A percentile compares a stretch with the other conserved stretches of the same genome.
Evolutionary conservation across 2,329 filamentous ascomycete genomes (phyloP).

Genomic region (Kalmusia sp.): DNA sequence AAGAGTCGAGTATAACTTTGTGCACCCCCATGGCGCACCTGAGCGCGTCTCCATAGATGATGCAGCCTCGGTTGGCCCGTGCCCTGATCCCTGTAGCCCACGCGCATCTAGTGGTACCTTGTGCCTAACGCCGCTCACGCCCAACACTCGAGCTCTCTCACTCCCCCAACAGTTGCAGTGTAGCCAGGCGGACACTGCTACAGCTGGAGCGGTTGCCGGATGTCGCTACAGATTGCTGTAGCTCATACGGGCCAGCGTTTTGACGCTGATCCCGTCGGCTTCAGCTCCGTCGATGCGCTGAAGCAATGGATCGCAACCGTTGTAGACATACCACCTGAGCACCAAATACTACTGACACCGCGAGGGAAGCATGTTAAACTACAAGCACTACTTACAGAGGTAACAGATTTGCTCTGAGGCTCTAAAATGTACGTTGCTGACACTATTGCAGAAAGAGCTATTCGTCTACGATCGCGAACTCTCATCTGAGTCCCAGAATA

Average conservation of each 20-base stretch:
- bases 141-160: constrained; percentile 18
- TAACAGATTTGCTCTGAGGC: constrained; percentile 42
- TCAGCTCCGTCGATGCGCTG: constrained; percentile 82
- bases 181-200: constrained; percentile 25
- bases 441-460: constrained; percentile 73
- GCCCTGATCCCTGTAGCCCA: constrained; percentile 35
- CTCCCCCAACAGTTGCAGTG: constrained; percentile 21
- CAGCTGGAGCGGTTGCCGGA: constrained; percentile 55
- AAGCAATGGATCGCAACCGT: constrained; percentile 80
- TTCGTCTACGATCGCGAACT: constrained; percentile 85
- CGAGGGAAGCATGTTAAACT: constrained; percentile 84
- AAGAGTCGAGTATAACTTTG: constrained; percentile 8
- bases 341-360: constrained; percentile 86
- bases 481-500: constrained; percentile 53
- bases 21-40: constrained; percentile 10
- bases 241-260: constrained; percentile 92
- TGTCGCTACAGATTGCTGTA: constrained; percentile 90
- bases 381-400: constrained; percentile 81
- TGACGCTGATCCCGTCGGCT: constrained; percentile 76
- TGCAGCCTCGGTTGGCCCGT: constrained; percentile 30
- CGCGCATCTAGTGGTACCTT: constrained; percentile 27
- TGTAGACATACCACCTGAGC: constrained; percentile 74
- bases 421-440: constrained; percentile 12
- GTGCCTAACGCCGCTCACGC: constrained; percentile 29
- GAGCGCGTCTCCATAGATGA: constrained; percentile 22